A percentile compares a stretch with the other conserved stretches of the same genome.
phyloP scores from a whole-genome alignment of 1,139 yeast genomes.

The Magnusiomyces ingens region DNA sequence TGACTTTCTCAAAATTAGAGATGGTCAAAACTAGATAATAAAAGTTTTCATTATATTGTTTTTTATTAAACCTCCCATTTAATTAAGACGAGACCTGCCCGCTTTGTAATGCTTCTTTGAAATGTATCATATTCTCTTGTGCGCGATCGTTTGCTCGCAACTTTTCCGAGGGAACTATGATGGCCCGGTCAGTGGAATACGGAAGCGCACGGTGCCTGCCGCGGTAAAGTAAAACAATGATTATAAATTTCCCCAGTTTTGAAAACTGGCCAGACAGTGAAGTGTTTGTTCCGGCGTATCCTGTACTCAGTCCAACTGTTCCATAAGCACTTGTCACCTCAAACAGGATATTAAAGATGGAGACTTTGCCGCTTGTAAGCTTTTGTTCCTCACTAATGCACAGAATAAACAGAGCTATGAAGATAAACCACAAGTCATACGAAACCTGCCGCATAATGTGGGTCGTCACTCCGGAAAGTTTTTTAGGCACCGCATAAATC shows the following conservation, averaged over 20 bases:
- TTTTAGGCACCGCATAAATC: constrained; percentile 49
- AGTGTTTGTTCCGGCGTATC: constrained; percentile 59
- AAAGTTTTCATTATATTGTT: no score
- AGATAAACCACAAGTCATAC: constrained; percentile 90
- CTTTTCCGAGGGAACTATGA: constrained; percentile 72
- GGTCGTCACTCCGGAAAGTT: constrained; percentile 61
- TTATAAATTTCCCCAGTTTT: constrained; percentile 69
- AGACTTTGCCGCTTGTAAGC: constrained; percentile 48
- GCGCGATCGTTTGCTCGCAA: constrained; percentile 59
- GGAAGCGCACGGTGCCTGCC: constrained; percentile 98
- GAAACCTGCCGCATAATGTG: constrained; percentile 90
- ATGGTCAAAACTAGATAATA: constrained; percentile 25
- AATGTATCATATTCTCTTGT: constrained; percentile 18
- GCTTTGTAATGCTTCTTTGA: no score
- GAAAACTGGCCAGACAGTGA: constrained; percentile 71
- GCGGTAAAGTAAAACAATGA: constrained; percentile 84
- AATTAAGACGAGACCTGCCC: no score
- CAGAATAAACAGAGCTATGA: constrained; percentile 75
- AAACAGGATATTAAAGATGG: constrained; percentile 67
- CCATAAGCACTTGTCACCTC: constrained; percentile 95
- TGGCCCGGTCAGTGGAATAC: constrained; percentile 86
- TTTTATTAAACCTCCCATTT: no score
- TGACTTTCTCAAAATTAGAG: constrained; percentile 56
- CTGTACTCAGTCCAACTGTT: constrained; percentile 86
- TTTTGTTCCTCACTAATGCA: constrained; percentile 77